A percentile compares a stretch with the other conserved stretches of the same genome.
Evolutionary conservation across 495 filamentous ascomycete genomes (phyloP).

Genomic region (Parmelia sp.): DNA sequence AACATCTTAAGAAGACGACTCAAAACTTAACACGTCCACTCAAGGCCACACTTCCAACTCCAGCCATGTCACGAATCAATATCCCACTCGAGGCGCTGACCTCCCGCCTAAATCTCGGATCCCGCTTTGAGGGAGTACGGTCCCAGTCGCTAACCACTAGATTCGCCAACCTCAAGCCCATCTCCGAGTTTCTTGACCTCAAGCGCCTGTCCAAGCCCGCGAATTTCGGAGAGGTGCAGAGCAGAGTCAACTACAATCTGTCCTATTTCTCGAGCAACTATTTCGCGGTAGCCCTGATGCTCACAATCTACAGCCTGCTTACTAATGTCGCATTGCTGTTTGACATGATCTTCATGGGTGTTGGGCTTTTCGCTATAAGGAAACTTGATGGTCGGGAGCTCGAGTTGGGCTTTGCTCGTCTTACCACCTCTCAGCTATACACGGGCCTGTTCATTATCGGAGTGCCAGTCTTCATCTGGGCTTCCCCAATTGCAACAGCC

Average conservation of each 20-base stretch:
- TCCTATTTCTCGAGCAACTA: constrained; percentile 98
- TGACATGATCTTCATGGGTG: constrained; percentile 78
- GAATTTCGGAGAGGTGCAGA: constrained; percentile 87
- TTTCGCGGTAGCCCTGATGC: constrained; percentile 84
- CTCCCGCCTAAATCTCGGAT: constrained; percentile 75
- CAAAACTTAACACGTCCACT: neutral
- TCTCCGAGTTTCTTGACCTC: constrained; percentile 91
- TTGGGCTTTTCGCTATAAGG: constrained; percentile 82
- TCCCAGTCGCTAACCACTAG: constrained; percentile 67
- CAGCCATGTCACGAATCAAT: constrained; percentile 74
- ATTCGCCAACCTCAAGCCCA: constrained; percentile 86
- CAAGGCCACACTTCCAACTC: neutral
- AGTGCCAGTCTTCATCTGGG: constrained; percentile 74
- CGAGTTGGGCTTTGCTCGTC: constrained; percentile 70
- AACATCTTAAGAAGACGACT: neutral
- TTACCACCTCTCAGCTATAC: constrained; percentile 92
- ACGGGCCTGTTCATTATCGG: constrained; percentile 74
- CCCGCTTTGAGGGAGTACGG: constrained; percentile 71
- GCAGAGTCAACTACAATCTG: constrained; percentile 94
- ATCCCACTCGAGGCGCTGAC: constrained; percentile 88
- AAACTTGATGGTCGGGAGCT: constrained; percentile 82
- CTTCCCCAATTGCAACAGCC: constrained; percentile 70
- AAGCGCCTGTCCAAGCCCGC: constrained; percentile 90
- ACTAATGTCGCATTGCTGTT: constrained; percentile 80
- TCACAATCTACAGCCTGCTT: constrained; percentile 90